A percentile compares a stretch with the other conserved stretches of the same genome.
phyloP scores from a whole-genome alignment of 2,329 filamentous ascomycete species.

The Ceratocystis smalleyi region DNA sequence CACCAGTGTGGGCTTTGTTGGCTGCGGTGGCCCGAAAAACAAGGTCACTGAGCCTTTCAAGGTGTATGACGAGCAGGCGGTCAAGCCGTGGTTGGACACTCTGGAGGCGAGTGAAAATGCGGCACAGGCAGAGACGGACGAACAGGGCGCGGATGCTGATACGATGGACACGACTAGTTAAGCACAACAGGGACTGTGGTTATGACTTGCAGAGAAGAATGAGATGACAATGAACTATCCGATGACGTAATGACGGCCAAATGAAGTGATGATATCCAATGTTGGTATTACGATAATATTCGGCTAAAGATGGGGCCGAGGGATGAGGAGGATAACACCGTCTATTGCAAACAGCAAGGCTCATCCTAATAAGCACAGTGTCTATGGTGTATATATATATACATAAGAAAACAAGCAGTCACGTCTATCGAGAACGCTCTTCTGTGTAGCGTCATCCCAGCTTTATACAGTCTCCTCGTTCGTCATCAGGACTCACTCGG shows the following conservation, averaged over 20 bases:
- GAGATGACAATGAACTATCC: slow-evolving; percentile 10
- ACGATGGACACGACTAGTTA: slow-evolving; percentile 16
- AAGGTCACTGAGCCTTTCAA: slow-evolving; percentile 61
- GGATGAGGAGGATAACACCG: neutral
- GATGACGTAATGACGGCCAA: slow-evolving; percentile 1
- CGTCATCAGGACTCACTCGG: slow-evolving; percentile 30
- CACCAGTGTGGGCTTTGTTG: slow-evolving; percentile 78
- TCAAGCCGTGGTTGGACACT: slow-evolving; percentile 72
- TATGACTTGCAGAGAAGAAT: slow-evolving; percentile 15
- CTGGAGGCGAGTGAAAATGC: slow-evolving; percentile 37
- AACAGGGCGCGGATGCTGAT: slow-evolving; percentile 26
- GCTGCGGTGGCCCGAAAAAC: slow-evolving; percentile 40
- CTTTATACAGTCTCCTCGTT: neutral
- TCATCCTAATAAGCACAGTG: neutral
- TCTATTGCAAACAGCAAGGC: too few relatives aligned
- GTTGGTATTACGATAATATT: neutral
- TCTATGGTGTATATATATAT: neutral
- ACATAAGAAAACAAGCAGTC: neutral
- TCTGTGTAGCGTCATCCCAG: neutral
- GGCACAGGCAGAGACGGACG: slow-evolving; percentile 26
- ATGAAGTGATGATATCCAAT: neutral
- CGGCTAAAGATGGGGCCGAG: too few relatives aligned
- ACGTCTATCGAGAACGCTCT: neutral
- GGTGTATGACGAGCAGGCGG: slow-evolving; percentile 76
- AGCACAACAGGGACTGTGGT: slow-evolving; percentile 20